A percentile compares a stretch with the other conserved stretches of the same genome.
Conservation (phyloP, 495 filamentous ascomycete genomes). For the Apiosordaria backusii region DNA sequence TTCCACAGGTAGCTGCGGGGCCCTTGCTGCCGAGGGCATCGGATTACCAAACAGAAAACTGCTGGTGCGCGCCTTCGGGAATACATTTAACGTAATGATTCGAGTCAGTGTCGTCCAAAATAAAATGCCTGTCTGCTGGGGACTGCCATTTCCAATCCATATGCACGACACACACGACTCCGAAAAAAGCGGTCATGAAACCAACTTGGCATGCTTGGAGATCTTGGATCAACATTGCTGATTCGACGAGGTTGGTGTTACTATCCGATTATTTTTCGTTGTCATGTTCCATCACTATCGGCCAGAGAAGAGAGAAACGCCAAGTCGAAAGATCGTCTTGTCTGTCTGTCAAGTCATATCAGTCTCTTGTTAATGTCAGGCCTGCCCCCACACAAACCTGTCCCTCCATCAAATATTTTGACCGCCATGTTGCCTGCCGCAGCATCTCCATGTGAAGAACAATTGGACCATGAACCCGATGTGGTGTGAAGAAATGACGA, state of each 20-base stretch:
- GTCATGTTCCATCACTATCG: background rate
- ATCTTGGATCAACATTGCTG: background rate
- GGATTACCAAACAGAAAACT: constrained; percentile 54
- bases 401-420: background rate
- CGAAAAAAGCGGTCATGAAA: background rate
- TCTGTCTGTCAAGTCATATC: background rate
- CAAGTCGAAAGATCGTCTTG: background rate
- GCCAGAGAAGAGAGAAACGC: background rate
- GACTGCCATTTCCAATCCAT: background rate
- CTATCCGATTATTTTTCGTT: background rate
- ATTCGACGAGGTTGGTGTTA: background rate
- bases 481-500: constrained; percentile 1
- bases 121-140: background rate
- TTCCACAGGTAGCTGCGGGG: background rate
- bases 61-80: constrained; percentile 34
- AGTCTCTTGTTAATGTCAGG: too few species aligned
- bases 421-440: background rate
- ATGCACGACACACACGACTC: background rate
- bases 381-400: background rate
- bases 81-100: constrained; percentile 53
- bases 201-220: background rate
- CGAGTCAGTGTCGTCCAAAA: constrained; percentile 31
- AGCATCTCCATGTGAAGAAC: background rate
- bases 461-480: background rate
- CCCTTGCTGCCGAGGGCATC: background rate